phyloP scores from a whole-genome alignment of 2,329 filamentous ascomycete genomes.

The Clonostachys rhizophaga region DNA sequence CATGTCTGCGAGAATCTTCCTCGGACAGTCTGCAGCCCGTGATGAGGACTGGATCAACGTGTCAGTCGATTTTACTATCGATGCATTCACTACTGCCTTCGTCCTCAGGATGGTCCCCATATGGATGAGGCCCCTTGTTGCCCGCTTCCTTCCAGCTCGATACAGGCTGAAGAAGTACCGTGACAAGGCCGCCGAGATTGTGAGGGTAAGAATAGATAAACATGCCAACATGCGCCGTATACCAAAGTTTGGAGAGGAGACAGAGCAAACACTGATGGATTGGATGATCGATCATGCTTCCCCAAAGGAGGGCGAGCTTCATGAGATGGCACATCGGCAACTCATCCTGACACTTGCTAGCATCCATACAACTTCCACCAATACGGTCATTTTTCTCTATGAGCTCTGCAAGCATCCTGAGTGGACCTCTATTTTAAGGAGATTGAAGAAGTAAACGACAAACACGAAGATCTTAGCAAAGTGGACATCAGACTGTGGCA shows the following conservation, averaged over 20 bases:
- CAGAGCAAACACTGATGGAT: slow-evolving; percentile 1
- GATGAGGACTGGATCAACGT: slow-evolving; percentile 17
- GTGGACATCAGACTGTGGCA: background rate
- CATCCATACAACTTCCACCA: slow-evolving; percentile 3
- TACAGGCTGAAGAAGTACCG: background rate
- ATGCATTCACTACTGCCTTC: slow-evolving; percentile 5
- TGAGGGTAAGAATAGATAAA: background rate
- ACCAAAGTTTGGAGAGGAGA: background rate
- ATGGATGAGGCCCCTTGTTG: slow-evolving; percentile 2
- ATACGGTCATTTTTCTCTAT: background rate
- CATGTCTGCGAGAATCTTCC: slow-evolving; percentile 18
- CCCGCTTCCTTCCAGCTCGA: slow-evolving; percentile 2
- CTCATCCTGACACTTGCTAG: slow-evolving; percentile 1
- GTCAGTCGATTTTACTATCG: slow-evolving; percentile 15
- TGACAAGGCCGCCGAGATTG: background rate
- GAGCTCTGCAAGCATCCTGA: slow-evolving; percentile 4
- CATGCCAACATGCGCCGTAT: background rate
- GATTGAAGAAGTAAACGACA: slow-evolving; percentile 3
- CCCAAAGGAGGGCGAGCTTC: background rate
- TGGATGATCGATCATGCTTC: slow-evolving; percentile 4
- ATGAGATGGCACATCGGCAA: background rate
- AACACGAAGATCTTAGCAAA: background rate
- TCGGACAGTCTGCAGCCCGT: slow-evolving; percentile 17
- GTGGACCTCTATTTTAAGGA: slow-evolving; percentile 2
- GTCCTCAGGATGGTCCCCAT: slow-evolving; percentile 5